Base-by-base conservation (phyloP, 2,329 filamentous ascomycete species). In the Penicillium sp. region DNA sequence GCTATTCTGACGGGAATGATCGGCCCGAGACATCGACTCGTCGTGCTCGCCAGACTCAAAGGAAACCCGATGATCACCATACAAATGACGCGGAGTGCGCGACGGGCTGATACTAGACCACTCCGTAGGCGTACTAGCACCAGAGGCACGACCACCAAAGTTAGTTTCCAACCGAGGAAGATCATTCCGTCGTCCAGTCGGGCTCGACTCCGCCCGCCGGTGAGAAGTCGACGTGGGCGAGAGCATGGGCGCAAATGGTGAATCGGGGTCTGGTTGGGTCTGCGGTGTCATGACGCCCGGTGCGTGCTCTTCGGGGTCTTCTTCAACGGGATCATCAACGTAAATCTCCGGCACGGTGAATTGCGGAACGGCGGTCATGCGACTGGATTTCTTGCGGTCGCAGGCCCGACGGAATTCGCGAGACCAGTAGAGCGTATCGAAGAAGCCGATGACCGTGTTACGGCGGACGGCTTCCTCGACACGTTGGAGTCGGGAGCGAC, bases 401-500 rank as follows among this genome's bases (percentile, higher is more conserved):
- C 92, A 83, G 61, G 89, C 85, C 57, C 88, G 88, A 69, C 91
- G 89, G 83, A 97, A 97, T 68, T 87, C 85, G 49, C 93, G 88
- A 44, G 90, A 88, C 88, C 92, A 97, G 79, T 94, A 91, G 65
- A 90, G 86, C 22, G 93, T 98, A 75, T 98, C 91, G 77, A 99
- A 98, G 81, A 99, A 99, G 44, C 93, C 93, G 47, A 95, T 86
- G 10, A 99, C 95, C 30, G 93, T 88, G 65, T 94, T 91, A 61
- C 96, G 88, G 61, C 92, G 90, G 47, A 98, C 92, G 68, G 95
- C 92, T 78, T 99, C 94, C 71, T 99, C 92, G 1, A 99, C 94
- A 64, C 94, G 90, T 76, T 98, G 94, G 53, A 99, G 84, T 57
- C 94, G 88, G 35, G 93, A 92, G 64, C 94, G 89, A 40, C 96